phyloP scores from a whole-genome alignment of 2,329 filamentous ascomycete species.

The Aspergillus pseudonomiae region DNA sequence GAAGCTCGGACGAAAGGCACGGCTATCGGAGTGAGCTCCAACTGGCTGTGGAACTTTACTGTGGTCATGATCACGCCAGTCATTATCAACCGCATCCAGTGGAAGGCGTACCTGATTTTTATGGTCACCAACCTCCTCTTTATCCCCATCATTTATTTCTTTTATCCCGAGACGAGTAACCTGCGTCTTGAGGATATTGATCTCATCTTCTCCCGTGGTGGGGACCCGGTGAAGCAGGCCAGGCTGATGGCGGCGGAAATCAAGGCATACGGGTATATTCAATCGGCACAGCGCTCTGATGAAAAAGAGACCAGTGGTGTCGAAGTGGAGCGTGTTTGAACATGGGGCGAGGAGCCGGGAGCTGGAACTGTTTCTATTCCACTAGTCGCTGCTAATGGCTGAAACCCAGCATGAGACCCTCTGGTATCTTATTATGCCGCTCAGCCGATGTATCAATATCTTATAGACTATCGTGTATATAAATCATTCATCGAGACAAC shows the following conservation, averaged over 20 bases:
- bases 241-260: not conserved
- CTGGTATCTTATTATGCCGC: not conserved
- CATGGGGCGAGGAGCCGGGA: no score
- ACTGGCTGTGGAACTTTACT: conserved; percentile 52
- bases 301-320: not conserved
- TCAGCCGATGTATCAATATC: not conserved
- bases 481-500: not conserved
- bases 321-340: not conserved
- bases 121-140: conserved; percentile 38
- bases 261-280: not conserved
- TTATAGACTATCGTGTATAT: not conserved
- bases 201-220: conserved; percentile 36
- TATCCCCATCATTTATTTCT: conserved; percentile 49
- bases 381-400: not conserved
- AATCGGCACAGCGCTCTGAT: not conserved
- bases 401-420: no score
- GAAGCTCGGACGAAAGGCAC: conserved; percentile 54
- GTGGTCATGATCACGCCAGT: conserved; percentile 40
- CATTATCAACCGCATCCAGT: conserved; percentile 34
- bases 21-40: conserved; percentile 40
- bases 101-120: conserved; percentile 41
- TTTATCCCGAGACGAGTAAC: conserved; percentile 46
- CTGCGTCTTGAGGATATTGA: conserved; percentile 50
- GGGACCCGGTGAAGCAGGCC: not conserved
- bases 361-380: not conserved